Evolutionary conservation across 2,329 filamentous ascomycete species (phyloP).

Genomic region (Fusarium proliferatum): DNA sequence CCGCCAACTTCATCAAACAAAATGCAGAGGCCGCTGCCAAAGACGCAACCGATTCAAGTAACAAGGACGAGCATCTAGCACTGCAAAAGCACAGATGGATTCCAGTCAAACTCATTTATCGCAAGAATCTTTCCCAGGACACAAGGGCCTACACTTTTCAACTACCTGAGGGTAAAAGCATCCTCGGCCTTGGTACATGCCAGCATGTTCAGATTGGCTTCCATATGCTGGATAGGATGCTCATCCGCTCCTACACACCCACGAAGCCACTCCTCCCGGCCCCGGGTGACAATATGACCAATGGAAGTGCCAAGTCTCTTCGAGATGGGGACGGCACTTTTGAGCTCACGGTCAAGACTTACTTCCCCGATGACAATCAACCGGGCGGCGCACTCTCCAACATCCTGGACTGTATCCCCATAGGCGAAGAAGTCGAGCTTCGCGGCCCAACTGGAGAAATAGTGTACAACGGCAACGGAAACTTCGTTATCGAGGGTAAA

Average conservation of each 20-base stretch:
- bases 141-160: not conserved
- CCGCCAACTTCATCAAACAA: not conserved
- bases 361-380: not conserved
- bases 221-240: not conserved
- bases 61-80: not conserved
- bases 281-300: fast-evolving
- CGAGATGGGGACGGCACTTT: not conserved
- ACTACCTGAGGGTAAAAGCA: not conserved
- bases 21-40: not conserved
- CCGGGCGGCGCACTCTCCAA: not conserved
- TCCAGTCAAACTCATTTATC: not conserved
- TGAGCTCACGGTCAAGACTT: not conserved
- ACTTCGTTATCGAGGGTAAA: slow-evolving; percentile 58
- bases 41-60: not conserved
- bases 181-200: not conserved
- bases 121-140: not conserved
- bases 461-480: slow-evolving; percentile 58
- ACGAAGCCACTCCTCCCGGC: not conserved
- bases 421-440: slow-evolving; percentile 50
- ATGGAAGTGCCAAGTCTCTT: not conserved
- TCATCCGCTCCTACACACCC: not conserved
- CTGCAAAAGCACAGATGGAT: not conserved
- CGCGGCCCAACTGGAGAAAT: slow-evolving; percentile 64
- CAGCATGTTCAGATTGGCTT: not conserved
- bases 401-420: not conserved